These are phyloP conservation scores for Calonectria pteridis DNA, from an alignment of 2,329 filamentous ascomycete species.

Conservation along the genomic window DNA sequence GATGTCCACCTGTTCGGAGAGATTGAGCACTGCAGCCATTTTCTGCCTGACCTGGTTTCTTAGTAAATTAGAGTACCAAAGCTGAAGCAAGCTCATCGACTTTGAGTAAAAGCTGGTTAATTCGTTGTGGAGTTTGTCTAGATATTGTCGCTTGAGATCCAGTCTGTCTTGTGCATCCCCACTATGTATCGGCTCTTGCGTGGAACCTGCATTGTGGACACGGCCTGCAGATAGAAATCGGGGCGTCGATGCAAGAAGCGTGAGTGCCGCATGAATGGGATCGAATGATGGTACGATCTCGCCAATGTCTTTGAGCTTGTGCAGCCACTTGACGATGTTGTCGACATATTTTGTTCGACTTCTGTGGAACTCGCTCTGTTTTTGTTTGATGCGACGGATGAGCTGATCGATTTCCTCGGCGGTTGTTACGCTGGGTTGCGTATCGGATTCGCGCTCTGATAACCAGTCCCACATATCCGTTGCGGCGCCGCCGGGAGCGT, in stretches of 20 bases:
- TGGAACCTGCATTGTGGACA: not conserved
- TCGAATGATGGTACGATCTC: not conserved
- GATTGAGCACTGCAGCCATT: not conserved
- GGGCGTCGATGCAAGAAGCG: not conserved
- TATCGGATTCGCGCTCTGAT: not conserved
- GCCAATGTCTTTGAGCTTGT: not conserved
- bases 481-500: not conserved
- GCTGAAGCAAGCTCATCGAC: not conserved
- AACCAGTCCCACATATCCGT: not conserved
- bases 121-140: not conserved
- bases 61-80: not conserved
- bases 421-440: not conserved
- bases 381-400: not conserved
- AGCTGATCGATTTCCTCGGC: not conserved
- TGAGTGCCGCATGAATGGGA: not conserved
- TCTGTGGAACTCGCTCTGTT: not conserved
- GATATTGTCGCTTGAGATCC: not conserved
- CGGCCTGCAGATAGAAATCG: not conserved
- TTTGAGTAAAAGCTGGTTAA: not conserved
- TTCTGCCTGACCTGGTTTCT: not conserved
- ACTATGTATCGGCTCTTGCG: not conserved
- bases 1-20: not conserved
- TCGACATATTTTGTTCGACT: not conserved
- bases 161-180: not conserved
- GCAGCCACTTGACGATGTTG: not conserved